phyloP scores from a whole-genome alignment of 306 rosid species.

The Cyamopsis tetragonoloba region DNA sequence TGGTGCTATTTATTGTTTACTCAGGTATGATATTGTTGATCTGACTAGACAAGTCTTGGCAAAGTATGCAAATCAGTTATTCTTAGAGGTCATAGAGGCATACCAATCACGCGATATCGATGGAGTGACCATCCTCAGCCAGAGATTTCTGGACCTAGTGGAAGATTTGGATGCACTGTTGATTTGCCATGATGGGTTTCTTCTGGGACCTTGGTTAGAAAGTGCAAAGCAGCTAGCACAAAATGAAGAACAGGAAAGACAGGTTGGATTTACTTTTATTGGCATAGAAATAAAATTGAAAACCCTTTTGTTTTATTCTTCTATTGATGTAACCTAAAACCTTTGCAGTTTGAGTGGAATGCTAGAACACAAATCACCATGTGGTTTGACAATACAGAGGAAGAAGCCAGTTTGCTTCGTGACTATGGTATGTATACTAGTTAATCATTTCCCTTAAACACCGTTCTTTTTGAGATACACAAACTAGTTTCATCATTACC shows the following conservation, averaged over 20 bases:
- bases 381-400: slow-evolving; percentile 87
- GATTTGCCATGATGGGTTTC: slow-evolving; percentile 89
- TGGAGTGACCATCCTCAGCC: slow-evolving; percentile 40
- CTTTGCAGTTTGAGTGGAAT: slow-evolving; percentile 81
- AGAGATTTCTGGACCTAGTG: slow-evolving; percentile 60
- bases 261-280: slow-evolving; percentile 42
- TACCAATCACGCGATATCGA: slow-evolving; percentile 43
- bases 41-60: slow-evolving; percentile 84
- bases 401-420: slow-evolving; percentile 79
- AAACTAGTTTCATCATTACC: no score
- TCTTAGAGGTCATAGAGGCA: slow-evolving; percentile 58
- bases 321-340: slow-evolving; percentile 22
- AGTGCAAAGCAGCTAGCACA: slow-evolving; percentile 78
- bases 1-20: slow-evolving; percentile 18
- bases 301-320: neutral
- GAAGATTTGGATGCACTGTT: slow-evolving; percentile 68
- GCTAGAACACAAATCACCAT: slow-evolving; percentile 93
- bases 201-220: slow-evolving; percentile 84
- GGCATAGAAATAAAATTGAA: neutral
- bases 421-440: slow-evolving; percentile 61
- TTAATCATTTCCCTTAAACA: neutral
- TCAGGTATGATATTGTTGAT: slow-evolving; percentile 86
- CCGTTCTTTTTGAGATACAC: no score
- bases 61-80: slow-evolving; percentile 67
- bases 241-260: slow-evolving; percentile 63